These are phyloP conservation scores for Amanita exitialis DNA, from an alignment of 768 basidiomycete species.

Conservation along the genomic window DNA sequence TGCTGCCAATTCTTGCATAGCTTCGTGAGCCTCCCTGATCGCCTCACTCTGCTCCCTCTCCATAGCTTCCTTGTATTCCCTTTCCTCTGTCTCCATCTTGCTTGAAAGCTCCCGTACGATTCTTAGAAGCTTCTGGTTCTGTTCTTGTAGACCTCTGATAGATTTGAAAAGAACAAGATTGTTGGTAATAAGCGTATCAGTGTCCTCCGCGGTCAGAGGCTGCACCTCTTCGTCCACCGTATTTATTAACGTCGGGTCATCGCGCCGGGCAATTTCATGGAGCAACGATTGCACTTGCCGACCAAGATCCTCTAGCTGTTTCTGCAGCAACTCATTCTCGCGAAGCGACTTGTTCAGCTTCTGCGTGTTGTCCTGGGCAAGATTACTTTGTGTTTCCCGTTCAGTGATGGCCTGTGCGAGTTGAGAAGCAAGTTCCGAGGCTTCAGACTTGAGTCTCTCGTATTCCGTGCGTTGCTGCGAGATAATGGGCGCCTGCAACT, in stretches of 20 bases:
- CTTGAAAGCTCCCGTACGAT: constrained; percentile 75
- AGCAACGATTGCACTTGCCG: constrained; percentile 75
- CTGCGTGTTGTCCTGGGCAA: constrained; percentile 51
- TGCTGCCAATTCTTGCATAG: constrained; percentile 67
- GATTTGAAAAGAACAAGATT: constrained; percentile 82
- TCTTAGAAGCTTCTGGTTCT: constrained; percentile 83
- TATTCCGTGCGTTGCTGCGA: constrained; percentile 88
- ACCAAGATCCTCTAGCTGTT: constrained; percentile 74
- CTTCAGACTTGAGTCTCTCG: constrained; percentile 72
- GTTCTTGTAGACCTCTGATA: constrained; percentile 72
- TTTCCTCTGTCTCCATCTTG: constrained; percentile 81
- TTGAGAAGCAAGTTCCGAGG: constrained; percentile 70
- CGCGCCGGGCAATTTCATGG: constrained; percentile 70
- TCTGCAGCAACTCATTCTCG: constrained; percentile 61
- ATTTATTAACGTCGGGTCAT: constrained; percentile 73
- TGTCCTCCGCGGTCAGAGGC: constrained; percentile 36
- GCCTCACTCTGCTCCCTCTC: constrained; percentile 73
- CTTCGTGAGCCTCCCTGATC: constrained; percentile 79
- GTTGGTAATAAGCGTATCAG: constrained; percentile 78
- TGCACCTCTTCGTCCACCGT: constrained; percentile 45
- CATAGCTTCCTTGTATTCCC: constrained; percentile 58
- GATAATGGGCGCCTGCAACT: constrained; percentile 74
- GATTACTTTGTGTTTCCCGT: constrained; percentile 52
- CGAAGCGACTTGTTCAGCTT: constrained; percentile 46
- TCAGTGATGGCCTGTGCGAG: constrained; percentile 67